Percentiles rank a stretch among this genome's conserved stretches.
Evolutionary conservation across 202 grass and related monocot genomes (phyloP).

Genomic region (Schoenoplectus triqueter): DNA sequence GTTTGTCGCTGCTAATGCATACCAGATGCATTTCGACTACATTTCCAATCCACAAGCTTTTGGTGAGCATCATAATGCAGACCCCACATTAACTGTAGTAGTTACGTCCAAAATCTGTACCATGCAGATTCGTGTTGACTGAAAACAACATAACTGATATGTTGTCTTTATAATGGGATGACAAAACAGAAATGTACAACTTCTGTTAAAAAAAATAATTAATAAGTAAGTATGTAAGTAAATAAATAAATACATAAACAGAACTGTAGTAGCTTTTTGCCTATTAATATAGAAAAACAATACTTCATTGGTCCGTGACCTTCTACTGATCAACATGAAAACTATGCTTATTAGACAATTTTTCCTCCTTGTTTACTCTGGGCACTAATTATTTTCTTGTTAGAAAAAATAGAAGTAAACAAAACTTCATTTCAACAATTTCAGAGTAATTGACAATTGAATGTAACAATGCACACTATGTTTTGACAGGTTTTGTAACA

Average conservation of each 20-base stretch:
- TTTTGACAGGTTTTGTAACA: conserved; percentile 66
- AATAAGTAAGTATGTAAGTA: not conserved
- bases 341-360: not conserved
- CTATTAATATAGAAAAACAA: not conserved
- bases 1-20: conserved; percentile 77
- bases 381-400: not conserved
- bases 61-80: conserved; percentile 45
- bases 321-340: not conserved
- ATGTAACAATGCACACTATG: not conserved
- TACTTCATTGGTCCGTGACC: not conserved
- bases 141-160: not conserved
- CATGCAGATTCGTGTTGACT: not conserved
- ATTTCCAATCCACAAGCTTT: conserved; percentile 70
- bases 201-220: not conserved
- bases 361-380: not conserved
- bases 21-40: conserved; percentile 80
- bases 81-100: not conserved
- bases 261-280: not conserved
- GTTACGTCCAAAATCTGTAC: not conserved
- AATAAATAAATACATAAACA: not conserved
- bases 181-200: not conserved
- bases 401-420: not conserved
- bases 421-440: not conserved
- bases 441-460: conserved; percentile 12
- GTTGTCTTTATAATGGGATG: not conserved